A percentile compares a stretch with the other conserved stretches of the same genome.
These are phyloP conservation scores for Herpetomonas samuelpessoai DNA, from an alignment of 208 protist genomes.

Conservation along the genomic window DNA sequence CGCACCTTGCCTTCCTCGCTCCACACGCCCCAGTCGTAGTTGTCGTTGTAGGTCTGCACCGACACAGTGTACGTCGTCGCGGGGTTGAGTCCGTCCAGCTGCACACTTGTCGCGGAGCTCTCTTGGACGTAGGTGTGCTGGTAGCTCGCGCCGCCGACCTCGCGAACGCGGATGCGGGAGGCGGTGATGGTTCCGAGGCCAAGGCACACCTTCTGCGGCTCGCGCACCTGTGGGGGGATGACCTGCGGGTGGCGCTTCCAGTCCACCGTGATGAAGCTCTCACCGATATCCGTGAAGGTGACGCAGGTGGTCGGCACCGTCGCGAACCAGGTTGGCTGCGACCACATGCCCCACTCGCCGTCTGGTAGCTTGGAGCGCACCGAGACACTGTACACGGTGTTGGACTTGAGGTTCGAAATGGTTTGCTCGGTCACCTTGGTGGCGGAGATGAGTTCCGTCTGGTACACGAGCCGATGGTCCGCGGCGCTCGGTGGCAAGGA, in stretches of 20 bases:
- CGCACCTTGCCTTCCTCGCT: conserved; percentile 84
- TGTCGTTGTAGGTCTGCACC: conserved; percentile 91
- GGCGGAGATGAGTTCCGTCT: conserved; percentile 73
- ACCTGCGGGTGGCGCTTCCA: conserved; percentile 77
- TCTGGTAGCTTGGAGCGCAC: conserved; percentile 83
- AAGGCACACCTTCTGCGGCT: conserved; percentile 43
- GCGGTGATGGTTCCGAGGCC: conserved; percentile 73
- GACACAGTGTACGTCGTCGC: conserved; percentile 85
- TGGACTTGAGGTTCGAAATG: conserved; percentile 82
- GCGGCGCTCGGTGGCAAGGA: conserved; percentile 68
- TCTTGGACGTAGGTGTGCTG: conserved; percentile 68
- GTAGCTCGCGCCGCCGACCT: conserved; percentile 58
- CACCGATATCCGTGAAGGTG: conserved; percentile 80
- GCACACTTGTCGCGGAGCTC: conserved; percentile 56
- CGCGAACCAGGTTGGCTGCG: conserved; percentile 70
- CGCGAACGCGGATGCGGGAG: conserved; percentile 81
- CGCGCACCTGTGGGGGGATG: conserved; percentile 54
- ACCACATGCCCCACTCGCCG: conserved; percentile 92
- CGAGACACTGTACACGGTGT: conserved; percentile 87
- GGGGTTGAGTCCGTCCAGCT: conserved; percentile 61
- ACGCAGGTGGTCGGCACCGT: conserved; percentile 80
- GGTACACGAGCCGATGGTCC: conserved; percentile 79
- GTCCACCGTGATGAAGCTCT: conserved; percentile 74
- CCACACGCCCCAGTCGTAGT: conserved; percentile 90
- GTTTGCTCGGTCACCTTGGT: conserved; percentile 62